A percentile compares a stretch with the other conserved stretches of the same genome.
These are phyloP conservation scores for Falciphora oryzae DNA, from an alignment of 2,329 filamentous ascomycete species.

Conservation along the genomic window DNA sequence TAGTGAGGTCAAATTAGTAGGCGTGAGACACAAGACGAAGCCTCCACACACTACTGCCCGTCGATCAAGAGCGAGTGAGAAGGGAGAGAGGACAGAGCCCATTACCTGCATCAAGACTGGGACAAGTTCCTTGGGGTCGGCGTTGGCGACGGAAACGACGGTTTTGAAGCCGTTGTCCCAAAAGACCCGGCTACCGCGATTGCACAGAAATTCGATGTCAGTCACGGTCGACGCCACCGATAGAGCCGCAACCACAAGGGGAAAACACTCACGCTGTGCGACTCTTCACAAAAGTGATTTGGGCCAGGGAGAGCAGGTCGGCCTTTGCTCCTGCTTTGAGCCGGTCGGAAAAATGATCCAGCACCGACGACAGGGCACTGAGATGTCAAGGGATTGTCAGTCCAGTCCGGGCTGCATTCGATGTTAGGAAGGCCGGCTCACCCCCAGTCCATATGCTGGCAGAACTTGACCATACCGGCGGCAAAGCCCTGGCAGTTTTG, in stretches of 20 bases:
- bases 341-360: conserved; percentile 71
- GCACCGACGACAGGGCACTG: conserved; percentile 61
- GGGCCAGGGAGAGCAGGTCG: conserved; percentile 64
- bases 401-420: background rate
- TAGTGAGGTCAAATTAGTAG: conserved; percentile 10
- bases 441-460: conserved; percentile 70
- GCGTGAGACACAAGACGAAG: conserved; percentile 1
- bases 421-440: conserved; percentile 23
- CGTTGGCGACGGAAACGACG: conserved; percentile 62
- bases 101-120: conserved; percentile 65
- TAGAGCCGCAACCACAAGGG: background rate
- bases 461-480: conserved; percentile 74
- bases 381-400: conserved; percentile 12
- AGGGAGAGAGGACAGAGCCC: background rate
- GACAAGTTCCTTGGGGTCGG: conserved; percentile 60
- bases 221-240: conserved; percentile 9
- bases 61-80: background rate
- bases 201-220: conserved; percentile 7
- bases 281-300: conserved; percentile 71
- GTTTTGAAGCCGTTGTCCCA: conserved; percentile 72
- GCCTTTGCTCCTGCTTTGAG: conserved; percentile 65
- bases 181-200: conserved; percentile 45
- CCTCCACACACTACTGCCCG: background rate
- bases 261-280: conserved; percentile 53
- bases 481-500: conserved; percentile 75